Conservation (phyloP, 116 monocot species). For the Phalaenopsis hybrid region DNA sequence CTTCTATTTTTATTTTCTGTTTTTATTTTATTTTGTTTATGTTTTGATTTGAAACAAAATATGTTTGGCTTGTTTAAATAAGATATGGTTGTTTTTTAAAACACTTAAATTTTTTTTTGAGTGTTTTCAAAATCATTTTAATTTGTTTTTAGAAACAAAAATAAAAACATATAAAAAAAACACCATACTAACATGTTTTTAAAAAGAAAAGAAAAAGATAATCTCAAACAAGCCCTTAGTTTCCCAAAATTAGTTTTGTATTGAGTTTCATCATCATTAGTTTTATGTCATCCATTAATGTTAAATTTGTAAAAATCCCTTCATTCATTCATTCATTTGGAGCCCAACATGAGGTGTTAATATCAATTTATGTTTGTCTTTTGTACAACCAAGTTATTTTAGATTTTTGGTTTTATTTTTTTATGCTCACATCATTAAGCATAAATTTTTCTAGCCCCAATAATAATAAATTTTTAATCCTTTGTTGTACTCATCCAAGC, state of each 20-base stretch:
- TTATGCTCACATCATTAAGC: neutral
- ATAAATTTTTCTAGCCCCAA: neutral
- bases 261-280: neutral
- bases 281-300: neutral
- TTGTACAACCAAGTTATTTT: neutral
- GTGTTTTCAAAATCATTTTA: too few relatives aligned
- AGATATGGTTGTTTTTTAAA: too few relatives aligned
- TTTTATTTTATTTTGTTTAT: too few relatives aligned
- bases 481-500: neutral
- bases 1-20: too few relatives aligned
- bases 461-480: neutral
- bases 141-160: too few relatives aligned
- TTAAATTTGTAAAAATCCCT: neutral
- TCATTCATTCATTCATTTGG: neutral
- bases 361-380: neutral
- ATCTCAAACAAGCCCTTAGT: neutral
- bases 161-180: too few relatives aligned
- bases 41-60: too few relatives aligned
- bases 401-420: neutral
- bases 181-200: too few relatives aligned
- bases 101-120: too few relatives aligned
- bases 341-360: neutral
- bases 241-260: neutral
- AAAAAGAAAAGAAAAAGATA: too few relatives aligned
- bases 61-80: too few relatives aligned